These are phyloP conservation scores for Mallotus repandus DNA, from an alignment of 441 rosid genomes.

Conservation along the genomic window DNA sequence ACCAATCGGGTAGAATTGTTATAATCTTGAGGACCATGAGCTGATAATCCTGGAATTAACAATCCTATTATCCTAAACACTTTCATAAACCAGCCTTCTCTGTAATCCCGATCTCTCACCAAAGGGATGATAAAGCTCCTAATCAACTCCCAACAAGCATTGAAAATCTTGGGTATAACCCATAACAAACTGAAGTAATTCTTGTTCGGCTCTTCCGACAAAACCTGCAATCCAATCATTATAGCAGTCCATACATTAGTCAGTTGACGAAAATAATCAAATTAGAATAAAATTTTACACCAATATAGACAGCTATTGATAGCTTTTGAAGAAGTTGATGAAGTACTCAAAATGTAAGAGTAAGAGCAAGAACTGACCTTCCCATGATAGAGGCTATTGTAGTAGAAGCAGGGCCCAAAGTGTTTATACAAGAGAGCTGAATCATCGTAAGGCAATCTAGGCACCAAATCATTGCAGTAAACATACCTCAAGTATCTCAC, in stretches of 20 bases:
- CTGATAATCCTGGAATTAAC: slow-evolving; percentile 57
- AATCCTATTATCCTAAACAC: slow-evolving; percentile 46
- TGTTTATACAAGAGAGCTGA: slow-evolving; percentile 57
- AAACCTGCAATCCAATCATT: slow-evolving; percentile 32
- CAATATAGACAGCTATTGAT: background rate
- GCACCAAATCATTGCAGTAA: slow-evolving; percentile 68
- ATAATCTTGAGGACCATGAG: slow-evolving; percentile 61
- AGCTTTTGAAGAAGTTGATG: too few species aligned
- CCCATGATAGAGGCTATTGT: slow-evolving; percentile 50
- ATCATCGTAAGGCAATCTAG: slow-evolving; percentile 77
- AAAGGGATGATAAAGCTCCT: slow-evolving; percentile 51
- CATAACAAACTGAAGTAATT: slow-evolving; percentile 51
- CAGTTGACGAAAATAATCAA: background rate
- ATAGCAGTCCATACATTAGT: background rate
- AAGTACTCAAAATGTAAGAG: too few species aligned
- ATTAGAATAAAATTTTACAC: background rate
- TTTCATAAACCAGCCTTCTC: slow-evolving; percentile 49
- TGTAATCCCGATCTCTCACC: slow-evolving; percentile 41
- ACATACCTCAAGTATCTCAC: slow-evolving; percentile 59
- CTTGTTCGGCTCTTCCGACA: slow-evolving; percentile 66
- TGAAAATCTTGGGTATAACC: slow-evolving; percentile 40
- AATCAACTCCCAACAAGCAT: slow-evolving; percentile 62
- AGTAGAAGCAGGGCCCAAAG: slow-evolving; percentile 60
- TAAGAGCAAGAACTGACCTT: slow-evolving; percentile 40
- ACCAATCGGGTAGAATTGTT: slow-evolving; percentile 50